Percentiles rank a stretch among this genome's conserved stretches.
These are phyloP conservation scores for Coemansia reversa DNA, from an alignment of 192 early-diverging fungal genomes.

Conservation along the genomic window DNA sequence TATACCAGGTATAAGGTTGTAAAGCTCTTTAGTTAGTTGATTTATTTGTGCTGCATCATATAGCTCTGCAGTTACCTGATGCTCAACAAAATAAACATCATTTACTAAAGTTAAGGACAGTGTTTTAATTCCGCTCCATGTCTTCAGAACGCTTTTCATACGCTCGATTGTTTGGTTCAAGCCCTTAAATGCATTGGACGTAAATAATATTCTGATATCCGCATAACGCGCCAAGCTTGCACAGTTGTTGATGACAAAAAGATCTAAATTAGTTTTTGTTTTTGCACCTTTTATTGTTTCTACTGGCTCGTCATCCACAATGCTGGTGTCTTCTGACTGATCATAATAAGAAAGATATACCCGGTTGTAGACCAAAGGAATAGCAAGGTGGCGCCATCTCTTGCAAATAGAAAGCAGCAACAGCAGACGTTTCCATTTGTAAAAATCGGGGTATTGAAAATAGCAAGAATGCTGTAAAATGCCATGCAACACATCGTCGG, in stretches of 20 bases:
- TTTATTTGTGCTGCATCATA: neutral
- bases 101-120: neutral
- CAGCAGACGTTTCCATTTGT: conserved; percentile 4
- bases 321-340: neutral
- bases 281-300: neutral
- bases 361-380: conserved; percentile 6
- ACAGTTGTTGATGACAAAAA: neutral
- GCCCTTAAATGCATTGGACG: neutral
- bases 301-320: neutral
- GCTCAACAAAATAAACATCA: neutral
- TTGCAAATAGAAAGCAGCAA: conserved; percentile 3
- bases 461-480: conserved; percentile 1
- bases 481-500: conserved; percentile 3
- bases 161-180: neutral
- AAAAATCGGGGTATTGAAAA: neutral
- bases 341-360: neutral
- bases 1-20: neutral
- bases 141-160: neutral
- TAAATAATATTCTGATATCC: conserved; percentile 2
- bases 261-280: neutral
- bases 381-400: conserved; percentile 9
- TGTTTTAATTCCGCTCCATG: conserved; percentile 3
- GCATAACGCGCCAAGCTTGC: neutral
- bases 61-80: neutral
- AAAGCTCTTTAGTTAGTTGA: neutral